A percentile compares a stretch with the other conserved stretches of the same genome.
Evolutionary conservation across 306 rosid species (phyloP).

Genomic region (Trifolium dubium): DNA sequence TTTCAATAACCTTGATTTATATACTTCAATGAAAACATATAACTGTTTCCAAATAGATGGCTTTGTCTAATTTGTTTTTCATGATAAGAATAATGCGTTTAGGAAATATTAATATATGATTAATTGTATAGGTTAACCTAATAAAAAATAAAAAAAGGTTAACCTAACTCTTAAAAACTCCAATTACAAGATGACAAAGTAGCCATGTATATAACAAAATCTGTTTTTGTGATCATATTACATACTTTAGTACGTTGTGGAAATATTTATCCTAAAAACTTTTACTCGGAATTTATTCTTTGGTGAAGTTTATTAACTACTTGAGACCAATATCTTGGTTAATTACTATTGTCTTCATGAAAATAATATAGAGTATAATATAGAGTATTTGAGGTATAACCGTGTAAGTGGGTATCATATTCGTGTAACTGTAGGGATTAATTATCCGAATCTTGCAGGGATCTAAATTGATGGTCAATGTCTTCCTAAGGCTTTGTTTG

Average conservation of each 20-base stretch:
- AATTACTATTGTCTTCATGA: too few relatives aligned
- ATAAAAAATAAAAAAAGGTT: background rate
- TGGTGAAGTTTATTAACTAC: too few relatives aligned
- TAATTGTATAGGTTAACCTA: background rate
- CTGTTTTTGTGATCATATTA: background rate
- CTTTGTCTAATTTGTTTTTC: background rate
- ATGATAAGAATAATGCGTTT: background rate
- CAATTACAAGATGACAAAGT: background rate
- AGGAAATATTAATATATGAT: background rate
- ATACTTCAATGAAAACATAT: background rate
- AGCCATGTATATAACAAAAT: background rate
- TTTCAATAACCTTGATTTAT: slow-evolving; percentile 18
- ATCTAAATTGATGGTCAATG: too few relatives aligned
- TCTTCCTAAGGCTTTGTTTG: too few relatives aligned
- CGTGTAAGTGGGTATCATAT: too few relatives aligned
- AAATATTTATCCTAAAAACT: too few relatives aligned
- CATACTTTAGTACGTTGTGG: background rate
- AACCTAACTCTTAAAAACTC: background rate
- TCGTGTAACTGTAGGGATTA: too few relatives aligned
- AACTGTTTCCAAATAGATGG: slow-evolving; percentile 12
- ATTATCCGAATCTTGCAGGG: too few relatives aligned
- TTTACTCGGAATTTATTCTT: too few relatives aligned
- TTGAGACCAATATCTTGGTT: too few relatives aligned
- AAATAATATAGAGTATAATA: too few relatives aligned
- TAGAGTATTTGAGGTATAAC: too few relatives aligned